These are phyloP conservation scores for Peziza echinospora DNA, from an alignment of 495 filamentous ascomycete species.

Conservation along the genomic window DNA sequence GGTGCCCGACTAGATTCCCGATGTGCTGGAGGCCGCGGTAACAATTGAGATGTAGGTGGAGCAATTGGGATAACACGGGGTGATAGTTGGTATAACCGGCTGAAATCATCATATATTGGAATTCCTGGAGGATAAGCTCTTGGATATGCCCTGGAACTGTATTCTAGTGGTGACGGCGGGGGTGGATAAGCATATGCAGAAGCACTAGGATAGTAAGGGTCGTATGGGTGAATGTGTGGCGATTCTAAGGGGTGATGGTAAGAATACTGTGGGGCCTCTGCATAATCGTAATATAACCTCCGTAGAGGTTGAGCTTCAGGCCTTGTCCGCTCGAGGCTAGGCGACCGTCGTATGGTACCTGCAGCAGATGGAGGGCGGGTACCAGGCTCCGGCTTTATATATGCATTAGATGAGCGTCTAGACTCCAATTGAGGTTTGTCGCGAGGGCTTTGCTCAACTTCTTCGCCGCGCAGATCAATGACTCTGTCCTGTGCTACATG, in stretches of 20 bases:
- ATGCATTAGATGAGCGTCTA: slow-evolving; percentile 26
- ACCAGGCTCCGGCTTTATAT: slow-evolving; percentile 71
- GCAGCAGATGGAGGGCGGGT: slow-evolving; percentile 55
- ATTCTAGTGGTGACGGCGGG: slow-evolving; percentile 10
- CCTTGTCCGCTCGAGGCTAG: background rate
- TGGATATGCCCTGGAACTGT: slow-evolving; percentile 6
- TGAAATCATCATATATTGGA: slow-evolving; percentile 16
- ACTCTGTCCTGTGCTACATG: background rate
- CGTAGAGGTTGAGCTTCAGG: background rate
- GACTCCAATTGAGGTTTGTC: background rate
- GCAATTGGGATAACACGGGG: slow-evolving; percentile 5
- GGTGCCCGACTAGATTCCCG: slow-evolving; percentile 7
- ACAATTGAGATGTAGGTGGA: slow-evolving; percentile 9
- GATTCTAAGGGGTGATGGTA: slow-evolving; percentile 3
- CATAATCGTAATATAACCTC: slow-evolving; percentile 2
- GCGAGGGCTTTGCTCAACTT: background rate
- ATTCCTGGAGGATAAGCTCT: slow-evolving; percentile 7
- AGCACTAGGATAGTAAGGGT: slow-evolving; percentile 9
- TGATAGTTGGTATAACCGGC: slow-evolving; percentile 6
- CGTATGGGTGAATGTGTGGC: slow-evolving; percentile 4
- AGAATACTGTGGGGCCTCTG: background rate
- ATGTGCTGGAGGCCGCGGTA: slow-evolving; percentile 11
- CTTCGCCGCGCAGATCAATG: background rate
- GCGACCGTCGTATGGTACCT: slow-evolving; percentile 7
- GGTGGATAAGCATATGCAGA: slow-evolving; percentile 10